Conservation (phyloP, 2,329 filamentous ascomycete species). For the Hymenoscyphus linearis region DNA sequence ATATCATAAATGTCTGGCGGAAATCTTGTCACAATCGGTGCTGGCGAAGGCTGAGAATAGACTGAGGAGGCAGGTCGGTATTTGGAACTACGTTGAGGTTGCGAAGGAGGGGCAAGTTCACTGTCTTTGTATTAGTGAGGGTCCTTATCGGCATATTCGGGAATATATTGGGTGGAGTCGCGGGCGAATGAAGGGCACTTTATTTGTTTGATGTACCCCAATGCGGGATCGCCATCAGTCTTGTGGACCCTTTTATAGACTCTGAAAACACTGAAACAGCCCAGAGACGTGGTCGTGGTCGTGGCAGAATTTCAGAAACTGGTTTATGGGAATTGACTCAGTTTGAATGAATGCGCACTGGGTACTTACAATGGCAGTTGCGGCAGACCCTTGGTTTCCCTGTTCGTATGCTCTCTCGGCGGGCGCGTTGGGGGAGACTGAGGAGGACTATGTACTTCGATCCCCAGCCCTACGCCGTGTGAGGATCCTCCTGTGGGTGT, state of each 20-base stretch:
- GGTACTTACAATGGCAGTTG: slow-evolving; percentile 19
- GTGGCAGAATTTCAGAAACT: not conserved
- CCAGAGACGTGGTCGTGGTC: not conserved
- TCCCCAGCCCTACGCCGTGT: slow-evolving; percentile 32
- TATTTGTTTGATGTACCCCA: not conserved
- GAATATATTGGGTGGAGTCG: slow-evolving; percentile 19
- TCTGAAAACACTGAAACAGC: not conserved
- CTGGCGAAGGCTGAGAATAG: slow-evolving; percentile 52
- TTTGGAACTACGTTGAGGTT: slow-evolving; percentile 25
- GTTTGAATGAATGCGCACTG: no score
- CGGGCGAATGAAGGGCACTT: slow-evolving; percentile 8
- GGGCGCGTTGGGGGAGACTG: slow-evolving; percentile 18
- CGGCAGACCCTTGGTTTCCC: slow-evolving; percentile 15
- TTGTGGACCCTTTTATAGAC: not conserved
- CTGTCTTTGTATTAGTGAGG: slow-evolving; percentile 18
- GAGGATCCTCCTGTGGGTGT: slow-evolving; percentile 35
- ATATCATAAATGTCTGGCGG: slow-evolving; percentile 30
- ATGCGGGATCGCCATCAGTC: not conserved
- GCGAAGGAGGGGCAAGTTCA: slow-evolving; percentile 16
- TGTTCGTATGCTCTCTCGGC: slow-evolving; percentile 22
- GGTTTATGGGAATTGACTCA: no score
- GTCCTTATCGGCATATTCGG: slow-evolving; percentile 7
- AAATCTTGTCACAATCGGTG: slow-evolving; percentile 20
- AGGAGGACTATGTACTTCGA: slow-evolving; percentile 22
- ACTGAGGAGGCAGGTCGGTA: slow-evolving; percentile 53